Base-by-base conservation (phyloP, 2,329 filamentous ascomycete genomes). In the Colletotrichum noveboracense region DNA sequence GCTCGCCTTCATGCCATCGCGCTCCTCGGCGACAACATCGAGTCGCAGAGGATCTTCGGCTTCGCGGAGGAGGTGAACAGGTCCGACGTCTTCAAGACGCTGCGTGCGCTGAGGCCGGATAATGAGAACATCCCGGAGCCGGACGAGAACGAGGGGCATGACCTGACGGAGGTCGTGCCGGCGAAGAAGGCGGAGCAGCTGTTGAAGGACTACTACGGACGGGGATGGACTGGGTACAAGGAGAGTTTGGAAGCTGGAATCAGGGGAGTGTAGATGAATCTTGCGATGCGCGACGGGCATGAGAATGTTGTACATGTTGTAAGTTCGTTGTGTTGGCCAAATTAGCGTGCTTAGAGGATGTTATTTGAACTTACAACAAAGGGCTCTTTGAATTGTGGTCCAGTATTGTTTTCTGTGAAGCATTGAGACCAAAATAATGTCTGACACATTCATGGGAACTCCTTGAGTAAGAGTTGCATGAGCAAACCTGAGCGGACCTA, bases 1-100 rank as follows among this genome's bases (percentile, higher is more conserved):
- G 90, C 89, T 0, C 82, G 87, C 1, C 80, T 93, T 0, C 90
- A 92, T 55, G 83, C 91, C 8, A 87, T 88, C 5, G 90, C 88
- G 0, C 81, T 89, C 8, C 83, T 91, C 1, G 83, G 89, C 36
- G 82, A 84, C 0, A 81, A 84, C 1, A 84, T 91, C 0, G 76
- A 81, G 4, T 84, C 85, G 0, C 86, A 92, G 78, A 86, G 91
- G 1, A 80, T 93, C 10, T 91, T 92, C 78, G 91, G 83, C 3
- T 90, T 88, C 69, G 89, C 88, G 0, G 82, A 84, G 2, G 13
- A 10, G 8, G 32, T 68, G 43, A 77, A 70, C 70, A 58, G 32
- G 6, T 66, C 70, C 1, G 76, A 77, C n/a, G 32, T 76, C 16
- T 67, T 76, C 16, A 55, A 71, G n/a, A 32, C 34, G 6, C 21